Conservation (phyloP, 495 filamentous ascomycete genomes). For the Hypoxylon cercidicola region DNA sequence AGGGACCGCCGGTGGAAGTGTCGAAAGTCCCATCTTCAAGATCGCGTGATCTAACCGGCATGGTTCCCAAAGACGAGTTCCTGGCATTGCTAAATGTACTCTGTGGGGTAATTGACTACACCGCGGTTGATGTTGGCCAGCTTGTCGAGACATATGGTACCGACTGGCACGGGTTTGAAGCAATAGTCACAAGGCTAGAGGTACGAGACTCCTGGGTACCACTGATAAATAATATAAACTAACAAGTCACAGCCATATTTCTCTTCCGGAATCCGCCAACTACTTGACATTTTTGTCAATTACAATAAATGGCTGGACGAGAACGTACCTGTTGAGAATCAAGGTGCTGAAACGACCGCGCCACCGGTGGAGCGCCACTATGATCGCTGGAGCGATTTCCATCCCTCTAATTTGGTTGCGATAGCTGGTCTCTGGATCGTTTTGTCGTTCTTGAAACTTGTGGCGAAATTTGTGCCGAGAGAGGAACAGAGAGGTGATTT, state of each 20-base stretch:
- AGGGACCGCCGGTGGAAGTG: background rate
- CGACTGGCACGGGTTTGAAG: slow-evolving; percentile 6
- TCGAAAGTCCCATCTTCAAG: slow-evolving; percentile 10
- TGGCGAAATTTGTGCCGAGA: no score
- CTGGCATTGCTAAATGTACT: slow-evolving; percentile 1
- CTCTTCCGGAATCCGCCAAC: background rate
- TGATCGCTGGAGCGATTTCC: no score
- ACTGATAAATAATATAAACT: background rate
- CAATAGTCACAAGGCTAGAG: background rate
- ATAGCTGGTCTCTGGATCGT: no score
- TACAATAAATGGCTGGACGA: background rate
- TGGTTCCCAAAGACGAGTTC: slow-evolving; percentile 8
- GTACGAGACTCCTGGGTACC: background rate
- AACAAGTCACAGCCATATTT: background rate
- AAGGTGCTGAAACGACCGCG: background rate
- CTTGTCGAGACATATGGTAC: background rate
- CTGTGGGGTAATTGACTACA: background rate
- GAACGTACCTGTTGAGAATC: background rate
- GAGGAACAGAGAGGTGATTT: no score
- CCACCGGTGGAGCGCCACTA: no score
- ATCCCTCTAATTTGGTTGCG: no score
- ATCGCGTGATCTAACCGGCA: slow-evolving; percentile 3
- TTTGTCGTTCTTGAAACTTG: no score
- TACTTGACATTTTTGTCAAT: slow-evolving; percentile 1
- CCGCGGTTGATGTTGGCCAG: background rate